Percentiles rank a stretch among this genome's conserved stretches.
Conservation (phyloP, 2,329 filamentous ascomycete species). For the Blastomyces emzantsi region DNA sequence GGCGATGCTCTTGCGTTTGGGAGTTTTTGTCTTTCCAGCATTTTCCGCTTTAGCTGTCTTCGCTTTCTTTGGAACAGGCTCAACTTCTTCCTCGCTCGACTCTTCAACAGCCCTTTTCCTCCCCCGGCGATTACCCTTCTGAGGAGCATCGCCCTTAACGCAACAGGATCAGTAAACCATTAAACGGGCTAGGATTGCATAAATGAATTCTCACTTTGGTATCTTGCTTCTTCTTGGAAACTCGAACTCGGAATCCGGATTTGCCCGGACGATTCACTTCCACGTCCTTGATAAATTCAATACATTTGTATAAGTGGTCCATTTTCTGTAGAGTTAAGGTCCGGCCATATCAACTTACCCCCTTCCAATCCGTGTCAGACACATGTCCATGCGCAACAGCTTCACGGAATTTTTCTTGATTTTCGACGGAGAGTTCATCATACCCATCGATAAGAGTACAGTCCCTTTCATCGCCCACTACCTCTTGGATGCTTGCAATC, state of each 20-base stretch:
- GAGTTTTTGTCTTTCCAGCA: constrained; percentile 13
- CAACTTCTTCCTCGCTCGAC: constrained; percentile 13
- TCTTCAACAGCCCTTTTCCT: constrained; percentile 29
- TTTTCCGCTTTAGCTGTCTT: constrained; percentile 13
- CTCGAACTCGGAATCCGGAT: constrained; percentile 50
- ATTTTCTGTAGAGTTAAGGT: constrained; percentile 8
- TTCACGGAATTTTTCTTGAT: constrained; percentile 63
- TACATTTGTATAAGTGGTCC: background rate
- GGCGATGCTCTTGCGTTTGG: constrained; percentile 12
- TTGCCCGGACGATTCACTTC: constrained; percentile 63
- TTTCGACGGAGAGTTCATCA: constrained; percentile 61
- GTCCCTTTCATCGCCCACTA: constrained; percentile 44
- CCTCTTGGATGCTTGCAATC: constrained; percentile 53
- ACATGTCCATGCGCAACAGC: constrained; percentile 72
- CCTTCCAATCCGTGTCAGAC: constrained; percentile 77
- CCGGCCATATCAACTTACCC: constrained; percentile 48
- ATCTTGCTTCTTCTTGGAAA: constrained; percentile 25
- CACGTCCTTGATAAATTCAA: constrained; percentile 48
- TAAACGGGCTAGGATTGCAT: constrained; percentile 1
- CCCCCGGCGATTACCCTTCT: constrained; percentile 25
- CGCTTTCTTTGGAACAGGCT: constrained; percentile 16
- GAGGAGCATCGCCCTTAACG: constrained; percentile 26
- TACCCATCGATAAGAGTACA: constrained; percentile 68
- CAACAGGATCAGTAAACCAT: constrained; percentile 11
- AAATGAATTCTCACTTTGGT: constrained; percentile 4